These are phyloP conservation scores for Dictyostelium discoideum DNA, from an alignment of 78 protist species.

Conservation along the genomic window DNA sequence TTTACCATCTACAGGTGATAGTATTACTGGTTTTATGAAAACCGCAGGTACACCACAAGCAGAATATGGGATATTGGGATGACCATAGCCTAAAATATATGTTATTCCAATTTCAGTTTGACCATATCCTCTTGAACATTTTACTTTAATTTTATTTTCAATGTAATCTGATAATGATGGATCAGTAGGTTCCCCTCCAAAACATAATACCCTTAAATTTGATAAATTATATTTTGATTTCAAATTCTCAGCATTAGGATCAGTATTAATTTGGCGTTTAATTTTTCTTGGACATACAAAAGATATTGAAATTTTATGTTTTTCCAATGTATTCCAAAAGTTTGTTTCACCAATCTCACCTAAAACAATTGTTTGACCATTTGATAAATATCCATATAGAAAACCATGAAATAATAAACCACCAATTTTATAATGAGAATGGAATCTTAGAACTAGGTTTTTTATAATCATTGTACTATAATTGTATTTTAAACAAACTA, in stretches of 20 bases:
- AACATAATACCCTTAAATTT: neutral
- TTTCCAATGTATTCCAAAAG: constrained; percentile 35
- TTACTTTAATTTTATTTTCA: neutral
- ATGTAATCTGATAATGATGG: neutral
- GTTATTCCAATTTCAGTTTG: neutral
- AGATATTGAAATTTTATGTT: neutral
- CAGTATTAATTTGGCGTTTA: constrained; percentile 8
- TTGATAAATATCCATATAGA: neutral
- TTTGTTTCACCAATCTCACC: too few species aligned
- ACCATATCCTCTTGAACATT: neutral
- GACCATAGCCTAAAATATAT: neutral
- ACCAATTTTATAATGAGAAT: constrained; percentile 41
- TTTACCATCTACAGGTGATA: neutral
- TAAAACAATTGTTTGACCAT: constrained; percentile 14
- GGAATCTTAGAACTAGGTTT: neutral
- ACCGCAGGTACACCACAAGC: neutral
- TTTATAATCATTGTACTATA: neutral
- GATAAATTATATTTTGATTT: neutral
- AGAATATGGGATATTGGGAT: neutral
- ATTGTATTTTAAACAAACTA: neutral
- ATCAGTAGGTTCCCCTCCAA: neutral
- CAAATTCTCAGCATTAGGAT: neutral
- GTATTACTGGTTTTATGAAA: neutral
- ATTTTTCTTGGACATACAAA: neutral
- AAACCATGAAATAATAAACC: constrained; percentile 53